Base-by-base conservation (phyloP, 371 early-diverging fungal species). In the Mortierella sp. region DNA sequence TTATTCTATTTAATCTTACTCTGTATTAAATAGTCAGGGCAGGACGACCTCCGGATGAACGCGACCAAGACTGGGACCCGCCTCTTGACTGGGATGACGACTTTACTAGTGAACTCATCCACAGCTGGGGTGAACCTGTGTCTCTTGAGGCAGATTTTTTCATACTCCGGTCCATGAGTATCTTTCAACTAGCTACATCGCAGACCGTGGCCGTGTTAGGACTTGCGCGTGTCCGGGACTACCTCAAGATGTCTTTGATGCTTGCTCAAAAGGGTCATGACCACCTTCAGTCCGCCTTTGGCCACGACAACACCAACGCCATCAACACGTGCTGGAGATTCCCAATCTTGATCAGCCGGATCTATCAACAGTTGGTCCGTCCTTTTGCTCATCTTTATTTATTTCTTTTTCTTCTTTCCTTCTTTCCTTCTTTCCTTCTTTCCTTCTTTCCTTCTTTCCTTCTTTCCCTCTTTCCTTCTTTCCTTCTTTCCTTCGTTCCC, bases 61-160 rank as follows among this genome's bases (percentile, higher is more conserved):
- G 68, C 7, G 74, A 68, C 44, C 59, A 61, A 0, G 56, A 53
- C 0, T 68, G 51, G 25, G 23, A n/a, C 1, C 57, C 68, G 19
- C 64, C 68, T 14, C 74, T 68, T 29, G 68, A 68, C 60, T 74
- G 74, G 74, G 64, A 74, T 16, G 28, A 16, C 7, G 61, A 48
- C 14, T 74, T 63, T 28, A 21, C 68, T 5, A 21, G 25, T 26
- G 61, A 25, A 0, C 51, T 74, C 16, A 19, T 63, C 7, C 21
- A 58, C 7, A 23, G 51, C 7, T 74, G 74, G 74, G 28, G 63
- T 29, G 64, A 74, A 28, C 74, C 68, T 19, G 65, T 74, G 16
- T 21, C 47, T 7, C 56, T 67, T 12, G 64, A 68, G 28, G 45
- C 74, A 1, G 74, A 74, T 25, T 74, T 59, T 45, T 74, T 64